Percentiles rank a stretch among this genome's conserved stretches.
phyloP scores from a whole-genome alignment of 78 protist species.

The Speleostelium caveatum region DNA sequence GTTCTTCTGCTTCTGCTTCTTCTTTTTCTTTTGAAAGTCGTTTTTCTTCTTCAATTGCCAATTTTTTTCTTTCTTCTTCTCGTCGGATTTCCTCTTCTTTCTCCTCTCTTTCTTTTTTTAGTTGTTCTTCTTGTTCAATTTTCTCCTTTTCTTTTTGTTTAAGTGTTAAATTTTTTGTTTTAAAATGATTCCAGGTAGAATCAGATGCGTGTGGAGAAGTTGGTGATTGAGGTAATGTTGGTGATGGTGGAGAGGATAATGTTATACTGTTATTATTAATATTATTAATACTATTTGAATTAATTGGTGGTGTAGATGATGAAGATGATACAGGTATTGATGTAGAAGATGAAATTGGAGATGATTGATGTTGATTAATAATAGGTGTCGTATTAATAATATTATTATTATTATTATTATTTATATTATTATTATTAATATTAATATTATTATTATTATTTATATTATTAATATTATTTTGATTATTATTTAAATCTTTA shows the following conservation, averaged over 20 bases:
- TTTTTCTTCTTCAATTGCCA: background rate
- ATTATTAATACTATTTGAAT: background rate
- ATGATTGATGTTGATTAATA: constrained; percentile 14
- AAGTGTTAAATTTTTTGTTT: constrained; percentile 43
- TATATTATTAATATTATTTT: no score
- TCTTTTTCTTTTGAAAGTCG: constrained; percentile 32
- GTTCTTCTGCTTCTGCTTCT: constrained; percentile 53
- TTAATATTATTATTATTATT: background rate
- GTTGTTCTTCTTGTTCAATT: constrained; percentile 34
- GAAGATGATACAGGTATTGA: constrained; percentile 9
- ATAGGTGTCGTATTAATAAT: background rate
- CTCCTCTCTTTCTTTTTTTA: constrained; percentile 56
- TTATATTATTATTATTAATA: background rate
- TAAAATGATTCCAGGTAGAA: constrained; percentile 51
- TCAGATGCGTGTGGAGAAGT: constrained; percentile 10
- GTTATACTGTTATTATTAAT: background rate
- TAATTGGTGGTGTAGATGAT: background rate
- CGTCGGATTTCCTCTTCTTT: constrained; percentile 43
- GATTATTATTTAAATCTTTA: no score
- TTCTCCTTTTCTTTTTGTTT: constrained; percentile 59
- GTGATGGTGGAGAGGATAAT: constrained; percentile 22
- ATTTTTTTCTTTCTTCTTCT: constrained; percentile 58
- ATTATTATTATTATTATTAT: constrained; percentile 14
- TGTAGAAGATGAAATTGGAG: constrained; percentile 48
- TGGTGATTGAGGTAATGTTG: constrained; percentile 23